Conservation (phyloP, 148 eudicot genomes). For the Talinum fruticosum region DNA sequence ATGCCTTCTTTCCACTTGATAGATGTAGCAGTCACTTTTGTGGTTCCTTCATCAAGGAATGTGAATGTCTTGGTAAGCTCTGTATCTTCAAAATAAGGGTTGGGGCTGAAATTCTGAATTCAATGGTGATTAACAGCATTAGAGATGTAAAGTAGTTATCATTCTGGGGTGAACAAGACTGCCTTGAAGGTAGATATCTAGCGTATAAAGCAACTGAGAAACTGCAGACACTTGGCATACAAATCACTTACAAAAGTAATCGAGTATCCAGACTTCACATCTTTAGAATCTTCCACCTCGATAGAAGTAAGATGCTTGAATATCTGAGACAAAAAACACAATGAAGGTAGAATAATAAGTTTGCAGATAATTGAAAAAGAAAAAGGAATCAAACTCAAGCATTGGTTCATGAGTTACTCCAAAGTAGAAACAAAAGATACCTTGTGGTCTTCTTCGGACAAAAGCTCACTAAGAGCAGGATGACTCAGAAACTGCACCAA, state of each 20-base stretch:
- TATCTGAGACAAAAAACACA: slow-evolving; percentile 40
- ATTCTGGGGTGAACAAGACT: background rate
- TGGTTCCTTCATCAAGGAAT: slow-evolving; percentile 86
- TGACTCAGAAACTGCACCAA: slow-evolving; percentile 77
- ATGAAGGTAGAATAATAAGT: background rate
- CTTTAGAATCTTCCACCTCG: slow-evolving; percentile 88
- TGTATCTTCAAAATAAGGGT: slow-evolving; percentile 80
- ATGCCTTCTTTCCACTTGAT: slow-evolving; percentile 96
- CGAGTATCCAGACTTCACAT: slow-evolving; percentile 89
- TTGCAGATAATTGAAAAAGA: background rate
- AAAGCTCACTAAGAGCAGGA: slow-evolving; percentile 79
- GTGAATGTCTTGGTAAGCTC: slow-evolving; percentile 82
- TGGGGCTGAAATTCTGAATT: slow-evolving; percentile 68
- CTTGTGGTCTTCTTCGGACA: slow-evolving; percentile 86
- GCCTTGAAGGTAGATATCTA: background rate
- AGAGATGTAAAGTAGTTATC: background rate
- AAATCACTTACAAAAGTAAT: slow-evolving; percentile 78
- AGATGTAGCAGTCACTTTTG: slow-evolving; percentile 71
- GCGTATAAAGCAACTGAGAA: background rate
- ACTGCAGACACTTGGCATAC: background rate
- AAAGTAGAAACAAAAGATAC: slow-evolving; percentile 30
- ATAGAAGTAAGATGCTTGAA: slow-evolving; percentile 80
- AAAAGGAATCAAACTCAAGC: background rate
- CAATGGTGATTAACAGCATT: slow-evolving; percentile 6
- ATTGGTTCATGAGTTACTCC: background rate